Evolutionary conservation across 108 stramenopile genomes (phyloP), one percentile per base, ranked within the genome.

Genomic region (Poteriospumella lacustris): DNA sequence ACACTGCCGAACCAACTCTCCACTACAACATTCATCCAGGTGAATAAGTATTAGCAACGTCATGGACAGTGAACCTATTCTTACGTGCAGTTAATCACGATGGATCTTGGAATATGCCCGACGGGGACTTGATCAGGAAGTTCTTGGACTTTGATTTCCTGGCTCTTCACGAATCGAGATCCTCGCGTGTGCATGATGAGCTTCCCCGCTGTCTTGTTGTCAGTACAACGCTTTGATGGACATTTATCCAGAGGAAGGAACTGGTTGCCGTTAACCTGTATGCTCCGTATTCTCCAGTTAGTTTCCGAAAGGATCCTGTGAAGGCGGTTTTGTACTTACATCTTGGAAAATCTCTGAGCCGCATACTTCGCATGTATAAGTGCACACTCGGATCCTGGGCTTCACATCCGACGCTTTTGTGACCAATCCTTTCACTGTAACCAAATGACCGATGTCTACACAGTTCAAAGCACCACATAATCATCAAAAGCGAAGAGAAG

Each of bases 331-430:
- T n/a, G n/a, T n/a, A n/a, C n/a, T n/a, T n/a, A 96, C 87, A 41
- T 94, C 91, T 82, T 96, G 95, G 79, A 96, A 99, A 12, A 94
- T 84, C 87, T 99, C 96, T 67, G 79, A 85, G 28, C 95, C 95
- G 83, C 98, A 99, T 2, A 86, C 87, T 81, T 99, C 96, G 78
- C 98, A 99, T 5, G 93, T 93, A 85, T 99, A 99, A n/a, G 98
- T 94, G 0, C 91, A 91, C 3, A 99, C 98, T n/a, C 82, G 75
- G 43, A 90, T 90, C 9, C 88, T 87, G 19, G 98, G 98, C 85
- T 94, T 94, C 73, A 99, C 98, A 78, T 96, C 94, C 1, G 95
- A 93, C 3, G 91, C 89, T 3, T 94, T 86, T 0, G 94, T 95
- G 41, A 97, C 90, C 91, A 99, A 93, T 5, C 93, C 96, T 1